Evolutionary conservation across 2,329 filamentous ascomycete species (phyloP).

Genomic region (Ambrosiella beaveri): DNA sequence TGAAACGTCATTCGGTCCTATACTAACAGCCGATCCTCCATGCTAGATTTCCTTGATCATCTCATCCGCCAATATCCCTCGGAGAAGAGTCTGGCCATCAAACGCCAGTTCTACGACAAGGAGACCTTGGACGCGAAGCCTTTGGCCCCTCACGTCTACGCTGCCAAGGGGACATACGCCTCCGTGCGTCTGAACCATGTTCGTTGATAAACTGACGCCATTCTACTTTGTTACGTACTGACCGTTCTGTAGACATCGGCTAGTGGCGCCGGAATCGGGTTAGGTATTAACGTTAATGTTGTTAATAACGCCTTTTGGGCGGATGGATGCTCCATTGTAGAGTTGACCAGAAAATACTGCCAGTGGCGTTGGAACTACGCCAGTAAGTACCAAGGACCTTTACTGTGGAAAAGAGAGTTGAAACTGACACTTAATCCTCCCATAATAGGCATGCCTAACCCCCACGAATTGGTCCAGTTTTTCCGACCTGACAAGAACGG

Average conservation of each 20-base stretch:
- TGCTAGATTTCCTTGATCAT: slow-evolving; percentile 62
- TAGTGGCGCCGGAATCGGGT: slow-evolving; percentile 31
- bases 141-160: slow-evolving; percentile 47
- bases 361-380: background rate
- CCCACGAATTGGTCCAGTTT: background rate
- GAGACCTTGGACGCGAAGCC: slow-evolving; percentile 26
- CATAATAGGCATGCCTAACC: background rate
- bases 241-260: slow-evolving; percentile 2
- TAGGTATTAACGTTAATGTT: slow-evolving; percentile 79
- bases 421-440: no score
- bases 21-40: background rate
- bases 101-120: slow-evolving; percentile 62
- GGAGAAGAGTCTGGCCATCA: slow-evolving; percentile 49
- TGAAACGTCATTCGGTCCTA: background rate
- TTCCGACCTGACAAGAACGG: background rate
- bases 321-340: background rate
- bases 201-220: background rate
- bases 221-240: background rate
- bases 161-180: slow-evolving; percentile 78
- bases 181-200: slow-evolving; percentile 58
- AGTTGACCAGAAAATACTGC: background rate
- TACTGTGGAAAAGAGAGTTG: background rate
- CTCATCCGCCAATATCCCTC: slow-evolving; percentile 66
- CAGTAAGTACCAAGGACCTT: slow-evolving; percentile 17
- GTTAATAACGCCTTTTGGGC: slow-evolving; percentile 82